Conservation (phyloP, 2,329 filamentous ascomycete species). For the Epichloe gansuensis region DNA sequence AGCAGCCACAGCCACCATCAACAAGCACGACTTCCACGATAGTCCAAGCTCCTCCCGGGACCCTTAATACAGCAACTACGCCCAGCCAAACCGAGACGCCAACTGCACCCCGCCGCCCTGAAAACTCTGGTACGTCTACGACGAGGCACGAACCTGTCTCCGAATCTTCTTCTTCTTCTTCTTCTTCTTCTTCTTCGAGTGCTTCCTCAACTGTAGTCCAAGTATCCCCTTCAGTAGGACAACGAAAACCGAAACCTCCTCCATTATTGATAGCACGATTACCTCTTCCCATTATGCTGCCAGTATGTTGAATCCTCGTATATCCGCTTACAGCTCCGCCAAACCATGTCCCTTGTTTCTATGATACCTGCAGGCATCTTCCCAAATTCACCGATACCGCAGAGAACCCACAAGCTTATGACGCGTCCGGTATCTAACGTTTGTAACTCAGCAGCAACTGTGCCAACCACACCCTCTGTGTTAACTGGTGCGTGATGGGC, state of each 20-base stretch:
- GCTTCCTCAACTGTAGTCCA: slow-evolving; percentile 15
- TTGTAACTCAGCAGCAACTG: background rate
- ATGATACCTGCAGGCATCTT: background rate
- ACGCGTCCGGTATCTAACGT: background rate
- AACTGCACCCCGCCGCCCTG: slow-evolving; percentile 6
- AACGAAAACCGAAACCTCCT: slow-evolving; percentile 13
- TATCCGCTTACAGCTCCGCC: background rate
- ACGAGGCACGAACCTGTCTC: slow-evolving; percentile 17
- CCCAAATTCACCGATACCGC: background rate
- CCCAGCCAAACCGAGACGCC: slow-evolving; percentile 3
- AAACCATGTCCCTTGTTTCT: background rate
- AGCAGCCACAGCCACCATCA: slow-evolving; percentile 1
- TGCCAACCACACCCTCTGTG: background rate
- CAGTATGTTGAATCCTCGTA: slow-evolving; percentile 16
- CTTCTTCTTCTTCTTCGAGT: slow-evolving; percentile 5
- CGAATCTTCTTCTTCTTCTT: slow-evolving; percentile 14
- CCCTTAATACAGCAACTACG: background rate
- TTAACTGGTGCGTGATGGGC: slow-evolving; percentile 3
- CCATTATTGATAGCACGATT: background rate
- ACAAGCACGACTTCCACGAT: slow-evolving; percentile 4
- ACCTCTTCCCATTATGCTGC: slow-evolving; percentile 12
- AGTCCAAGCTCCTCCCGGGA: slow-evolving; percentile 3
- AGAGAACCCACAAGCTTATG: background rate
- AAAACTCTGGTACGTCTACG: slow-evolving; percentile 15
- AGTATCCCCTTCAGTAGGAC: slow-evolving; percentile 17